phyloP scores from a whole-genome alignment of 495 filamentous ascomycete genomes.

The Lasiosphaeria ovina region DNA sequence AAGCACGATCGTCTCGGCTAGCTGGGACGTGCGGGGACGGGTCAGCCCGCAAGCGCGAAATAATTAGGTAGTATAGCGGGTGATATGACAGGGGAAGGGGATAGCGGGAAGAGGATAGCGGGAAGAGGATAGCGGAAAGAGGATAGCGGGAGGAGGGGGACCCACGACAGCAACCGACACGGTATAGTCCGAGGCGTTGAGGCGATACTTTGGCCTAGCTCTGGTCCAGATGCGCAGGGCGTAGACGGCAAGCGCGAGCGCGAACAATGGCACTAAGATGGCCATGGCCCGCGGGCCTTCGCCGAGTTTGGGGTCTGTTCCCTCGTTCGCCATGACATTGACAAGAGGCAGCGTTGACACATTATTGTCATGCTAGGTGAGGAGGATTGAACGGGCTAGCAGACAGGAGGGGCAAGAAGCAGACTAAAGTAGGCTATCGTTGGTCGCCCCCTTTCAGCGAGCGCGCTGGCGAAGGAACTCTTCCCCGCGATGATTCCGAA shows the following conservation, averaged over 20 bases:
- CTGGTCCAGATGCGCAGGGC: not conserved
- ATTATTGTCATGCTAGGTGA: not conserved
- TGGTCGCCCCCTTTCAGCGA: not conserved
- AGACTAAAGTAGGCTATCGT: not conserved
- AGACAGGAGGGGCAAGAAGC: not conserved
- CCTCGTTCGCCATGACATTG: not conserved
- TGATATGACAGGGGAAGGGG: too few species aligned
- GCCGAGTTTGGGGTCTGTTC: not conserved
- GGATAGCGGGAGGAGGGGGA: not conserved
- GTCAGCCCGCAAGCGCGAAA: not conserved
- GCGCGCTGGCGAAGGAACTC: too few species aligned
- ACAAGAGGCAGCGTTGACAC: not conserved
- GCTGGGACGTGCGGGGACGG: not conserved
- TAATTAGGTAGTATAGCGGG: not conserved
- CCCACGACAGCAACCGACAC: not conserved
- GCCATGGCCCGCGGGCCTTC: not conserved
- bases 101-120: not conserved
- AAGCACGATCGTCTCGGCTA: not conserved
- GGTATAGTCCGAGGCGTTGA: slow-evolving; percentile 1
- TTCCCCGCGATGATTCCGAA: too few species aligned
- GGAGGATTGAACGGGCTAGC: not conserved
- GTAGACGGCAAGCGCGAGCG: slow-evolving; percentile 2
- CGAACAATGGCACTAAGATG: not conserved
- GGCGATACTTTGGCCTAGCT: not conserved
- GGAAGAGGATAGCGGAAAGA: too few species aligned